Conservation (phyloP, 2,329 filamentous ascomycete species). For the Aspergillus caelatus region DNA sequence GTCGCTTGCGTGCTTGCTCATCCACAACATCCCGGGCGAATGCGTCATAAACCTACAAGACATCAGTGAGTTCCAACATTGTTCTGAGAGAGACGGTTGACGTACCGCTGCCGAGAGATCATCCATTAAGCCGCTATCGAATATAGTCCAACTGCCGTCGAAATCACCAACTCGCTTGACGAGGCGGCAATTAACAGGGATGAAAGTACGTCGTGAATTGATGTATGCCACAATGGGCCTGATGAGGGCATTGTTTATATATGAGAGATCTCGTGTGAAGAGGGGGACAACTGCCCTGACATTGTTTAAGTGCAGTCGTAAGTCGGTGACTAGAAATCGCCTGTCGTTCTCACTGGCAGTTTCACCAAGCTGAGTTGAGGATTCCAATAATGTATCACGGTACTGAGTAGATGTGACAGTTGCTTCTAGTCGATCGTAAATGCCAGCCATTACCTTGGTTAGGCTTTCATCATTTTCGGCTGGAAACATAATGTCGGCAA, state of each 20-base stretch:
- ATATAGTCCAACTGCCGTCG: constrained; percentile 92
- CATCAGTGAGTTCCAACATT: constrained; percentile 13
- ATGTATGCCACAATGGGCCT: constrained; percentile 98
- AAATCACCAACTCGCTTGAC: constrained; percentile 89
- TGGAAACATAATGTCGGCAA: constrained; percentile 93
- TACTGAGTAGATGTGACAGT: constrained; percentile 80
- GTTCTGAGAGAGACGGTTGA: constrained; percentile 3
- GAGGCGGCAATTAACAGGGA: constrained; percentile 90
- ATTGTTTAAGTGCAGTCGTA: constrained; percentile 93
- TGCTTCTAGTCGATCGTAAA: constrained; percentile 94
- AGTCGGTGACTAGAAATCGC: constrained; percentile 87
- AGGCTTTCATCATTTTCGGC: constrained; percentile 85
- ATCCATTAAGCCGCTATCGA: constrained; percentile 90
- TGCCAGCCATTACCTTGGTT: constrained; percentile 92
- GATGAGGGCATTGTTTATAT: constrained; percentile 93
- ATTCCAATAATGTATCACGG: constrained; percentile 21
- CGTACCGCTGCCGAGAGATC: constrained; percentile 81
- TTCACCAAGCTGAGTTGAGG: constrained; percentile 28
- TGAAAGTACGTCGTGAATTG: constrained; percentile 92
- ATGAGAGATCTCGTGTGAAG: constrained; percentile 88
- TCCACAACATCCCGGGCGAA: constrained; percentile 91
- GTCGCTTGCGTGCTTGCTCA: constrained; percentile 79
- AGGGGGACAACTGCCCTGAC: constrained; percentile 90
- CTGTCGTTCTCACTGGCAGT: constrained; percentile 53
- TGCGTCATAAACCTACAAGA: constrained; percentile 75